These are phyloP conservation scores for Fomitopsis schrenkii DNA, from an alignment of 1,284 basidiomycete species.

Conservation along the genomic window DNA sequence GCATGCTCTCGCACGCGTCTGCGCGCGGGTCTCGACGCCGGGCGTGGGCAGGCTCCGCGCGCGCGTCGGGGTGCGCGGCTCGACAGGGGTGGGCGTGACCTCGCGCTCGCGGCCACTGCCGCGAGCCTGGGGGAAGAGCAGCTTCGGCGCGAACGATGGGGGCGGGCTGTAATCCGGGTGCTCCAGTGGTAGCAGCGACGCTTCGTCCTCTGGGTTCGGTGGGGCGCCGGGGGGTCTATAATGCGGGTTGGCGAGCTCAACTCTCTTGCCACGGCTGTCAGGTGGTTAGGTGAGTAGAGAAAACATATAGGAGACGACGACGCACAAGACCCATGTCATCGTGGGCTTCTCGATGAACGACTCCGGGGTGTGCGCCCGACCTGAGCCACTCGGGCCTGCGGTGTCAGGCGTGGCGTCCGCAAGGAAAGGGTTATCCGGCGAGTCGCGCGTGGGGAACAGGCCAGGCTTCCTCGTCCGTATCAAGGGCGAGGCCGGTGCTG, in stretches of 20 bases:
- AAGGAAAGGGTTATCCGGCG: constrained; percentile 52
- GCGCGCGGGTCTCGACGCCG: constrained; percentile 1
- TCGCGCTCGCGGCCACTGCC: constrained; percentile 7
- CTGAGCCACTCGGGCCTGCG: constrained; percentile 9
- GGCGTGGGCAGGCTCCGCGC: background rate
- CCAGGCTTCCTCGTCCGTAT: constrained; percentile 9
- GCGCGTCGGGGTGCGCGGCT: background rate
- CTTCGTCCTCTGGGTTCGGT: constrained; percentile 26
- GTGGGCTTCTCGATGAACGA: constrained; percentile 42
- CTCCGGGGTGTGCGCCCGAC: constrained; percentile 15
- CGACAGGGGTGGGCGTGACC: background rate
- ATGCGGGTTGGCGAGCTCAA: constrained; percentile 46
- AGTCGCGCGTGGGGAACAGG: constrained; percentile 40
- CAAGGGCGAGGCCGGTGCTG: constrained; percentile 10
- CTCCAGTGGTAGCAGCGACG: constrained; percentile 40
- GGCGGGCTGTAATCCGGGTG: constrained; percentile 52
- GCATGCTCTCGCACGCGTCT: constrained; percentile 8
- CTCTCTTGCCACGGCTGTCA: constrained; percentile 49
- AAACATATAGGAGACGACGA: constrained; percentile 12
- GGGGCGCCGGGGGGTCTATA: constrained; percentile 33
- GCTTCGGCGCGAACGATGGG: constrained; percentile 39
- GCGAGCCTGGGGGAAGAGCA: constrained; percentile 41
- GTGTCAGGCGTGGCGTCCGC: constrained; percentile 13
- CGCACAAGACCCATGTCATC: constrained; percentile 56
- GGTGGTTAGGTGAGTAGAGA: background rate